Evolutionary conservation across 225 moss, liverwort and hornwort genomes (phyloP).

Genomic region (Antitrichia curtipendula): DNA sequence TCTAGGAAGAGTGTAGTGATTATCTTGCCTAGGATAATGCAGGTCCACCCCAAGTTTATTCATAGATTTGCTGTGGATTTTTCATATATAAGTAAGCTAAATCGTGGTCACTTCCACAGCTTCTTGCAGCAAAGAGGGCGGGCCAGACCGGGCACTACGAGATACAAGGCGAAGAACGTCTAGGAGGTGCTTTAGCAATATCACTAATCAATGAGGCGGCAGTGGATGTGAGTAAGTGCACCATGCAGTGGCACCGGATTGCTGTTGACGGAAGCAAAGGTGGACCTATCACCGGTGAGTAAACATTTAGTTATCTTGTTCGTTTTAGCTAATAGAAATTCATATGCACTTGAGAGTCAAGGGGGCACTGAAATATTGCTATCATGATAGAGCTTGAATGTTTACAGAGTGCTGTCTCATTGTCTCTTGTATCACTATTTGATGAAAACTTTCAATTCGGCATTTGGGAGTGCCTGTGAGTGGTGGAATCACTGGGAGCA

Average conservation of each 20-base stretch:
- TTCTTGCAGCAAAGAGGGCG: slow-evolving; percentile 49
- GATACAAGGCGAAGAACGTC: slow-evolving; percentile 50
- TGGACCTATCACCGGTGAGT: slow-evolving; percentile 70
- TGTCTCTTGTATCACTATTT: background rate
- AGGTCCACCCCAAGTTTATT: background rate
- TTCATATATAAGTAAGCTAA: background rate
- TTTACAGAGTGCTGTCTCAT: background rate
- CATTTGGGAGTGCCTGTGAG: background rate
- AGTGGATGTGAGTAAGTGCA: slow-evolving; percentile 57
- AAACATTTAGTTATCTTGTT: background rate
- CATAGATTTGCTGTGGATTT: background rate
- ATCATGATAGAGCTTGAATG: background rate
- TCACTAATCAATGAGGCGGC: slow-evolving; percentile 29
- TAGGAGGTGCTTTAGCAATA: slow-evolving; percentile 54
- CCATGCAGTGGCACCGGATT: slow-evolving; percentile 77
- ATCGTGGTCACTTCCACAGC: slow-evolving; percentile 9
- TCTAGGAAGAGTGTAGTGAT: background rate
- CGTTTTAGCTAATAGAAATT: background rate
- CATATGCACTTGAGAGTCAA: background rate
- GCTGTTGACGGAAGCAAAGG: slow-evolving; percentile 55
- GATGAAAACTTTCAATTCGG: background rate
- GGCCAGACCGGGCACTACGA: slow-evolving; percentile 49
- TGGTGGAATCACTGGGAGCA: background rate
- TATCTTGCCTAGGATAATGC: background rate
- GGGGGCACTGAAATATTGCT: background rate